Evolutionary conservation across 1,284 basidiomycete genomes (phyloP).

Genomic region (Cystobasidium pallidum): DNA sequence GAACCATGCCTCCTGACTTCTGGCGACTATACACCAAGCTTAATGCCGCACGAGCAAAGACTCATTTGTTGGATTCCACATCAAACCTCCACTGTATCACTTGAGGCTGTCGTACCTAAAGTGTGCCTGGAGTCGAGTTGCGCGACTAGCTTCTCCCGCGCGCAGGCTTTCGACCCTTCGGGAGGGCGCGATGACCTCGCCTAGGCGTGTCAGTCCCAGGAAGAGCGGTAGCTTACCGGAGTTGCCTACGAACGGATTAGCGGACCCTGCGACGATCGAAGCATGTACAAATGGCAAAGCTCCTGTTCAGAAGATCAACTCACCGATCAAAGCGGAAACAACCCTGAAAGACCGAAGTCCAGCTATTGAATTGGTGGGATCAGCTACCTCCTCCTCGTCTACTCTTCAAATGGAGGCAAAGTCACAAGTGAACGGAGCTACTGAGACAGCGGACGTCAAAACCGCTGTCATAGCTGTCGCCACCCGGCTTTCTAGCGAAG

Average conservation of each 20-base stretch:
- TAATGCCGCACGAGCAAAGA: background rate
- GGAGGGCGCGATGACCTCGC: background rate
- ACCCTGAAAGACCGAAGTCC: slow-evolving; percentile 1
- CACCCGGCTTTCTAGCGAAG: slow-evolving; percentile 17
- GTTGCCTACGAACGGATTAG: background rate
- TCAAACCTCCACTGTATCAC: background rate
- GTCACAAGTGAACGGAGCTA: background rate
- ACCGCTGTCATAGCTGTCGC: background rate
- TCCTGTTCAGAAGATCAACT: background rate
- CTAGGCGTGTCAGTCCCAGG: slow-evolving; percentile 3
- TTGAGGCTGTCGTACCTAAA: background rate
- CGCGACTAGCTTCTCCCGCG: slow-evolving; percentile 3
- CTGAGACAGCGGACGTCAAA: background rate
- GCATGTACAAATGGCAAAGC: background rate
- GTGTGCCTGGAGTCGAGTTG: background rate
- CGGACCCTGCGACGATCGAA: background rate
- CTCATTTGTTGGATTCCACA: background rate
- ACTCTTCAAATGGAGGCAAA: background rate
- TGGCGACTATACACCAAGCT: background rate
- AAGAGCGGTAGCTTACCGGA: background rate
- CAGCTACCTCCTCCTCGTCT: background rate
- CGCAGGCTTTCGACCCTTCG: background rate
- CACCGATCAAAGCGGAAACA: background rate
- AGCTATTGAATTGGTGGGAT: background rate
- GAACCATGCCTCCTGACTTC: background rate